These are phyloP conservation scores for Aspergillus biplanus DNA, from an alignment of 495 filamentous ascomycete species.

Conservation along the genomic window DNA sequence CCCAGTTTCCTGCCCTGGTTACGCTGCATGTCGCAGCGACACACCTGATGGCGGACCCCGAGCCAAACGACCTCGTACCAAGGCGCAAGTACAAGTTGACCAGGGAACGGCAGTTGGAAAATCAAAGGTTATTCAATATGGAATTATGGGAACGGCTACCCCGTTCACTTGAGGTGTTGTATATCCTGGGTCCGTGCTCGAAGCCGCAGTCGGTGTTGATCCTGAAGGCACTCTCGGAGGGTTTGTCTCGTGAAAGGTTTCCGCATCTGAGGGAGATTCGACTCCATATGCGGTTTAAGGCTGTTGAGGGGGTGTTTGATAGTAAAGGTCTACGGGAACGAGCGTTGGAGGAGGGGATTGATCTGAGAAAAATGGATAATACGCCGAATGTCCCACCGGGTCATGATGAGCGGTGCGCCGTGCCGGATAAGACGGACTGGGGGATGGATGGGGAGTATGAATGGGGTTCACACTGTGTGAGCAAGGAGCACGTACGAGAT, in stretches of 20 bases:
- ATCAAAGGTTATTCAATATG: not conserved
- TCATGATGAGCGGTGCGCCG: not conserved
- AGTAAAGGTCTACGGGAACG: not conserved
- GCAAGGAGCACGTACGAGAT: not conserved
- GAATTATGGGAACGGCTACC: not conserved
- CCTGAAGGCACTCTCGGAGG: not conserved
- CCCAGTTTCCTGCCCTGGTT: not conserved
- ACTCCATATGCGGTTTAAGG: not conserved
- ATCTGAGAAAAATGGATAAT: not conserved
- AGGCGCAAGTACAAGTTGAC: not conserved
- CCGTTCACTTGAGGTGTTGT: not conserved
- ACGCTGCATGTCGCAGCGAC: not conserved
- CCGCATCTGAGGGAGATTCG: not conserved
- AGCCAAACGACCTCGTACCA: not conserved
- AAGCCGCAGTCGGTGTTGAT: not conserved
- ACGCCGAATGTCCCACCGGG: not conserved
- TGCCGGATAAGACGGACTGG: not conserved
- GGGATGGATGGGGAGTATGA: conserved; percentile 5
- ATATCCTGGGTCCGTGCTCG: not conserved
- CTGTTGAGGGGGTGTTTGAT: not conserved
- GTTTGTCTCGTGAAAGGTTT: not conserved
- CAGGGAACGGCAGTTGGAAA: not conserved
- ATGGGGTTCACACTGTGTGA: not conserved
- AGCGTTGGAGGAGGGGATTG: not conserved
- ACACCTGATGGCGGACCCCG: not conserved